Conservation (phyloP, 148 eudicot genomes). For the Polygonum aviculare region DNA sequence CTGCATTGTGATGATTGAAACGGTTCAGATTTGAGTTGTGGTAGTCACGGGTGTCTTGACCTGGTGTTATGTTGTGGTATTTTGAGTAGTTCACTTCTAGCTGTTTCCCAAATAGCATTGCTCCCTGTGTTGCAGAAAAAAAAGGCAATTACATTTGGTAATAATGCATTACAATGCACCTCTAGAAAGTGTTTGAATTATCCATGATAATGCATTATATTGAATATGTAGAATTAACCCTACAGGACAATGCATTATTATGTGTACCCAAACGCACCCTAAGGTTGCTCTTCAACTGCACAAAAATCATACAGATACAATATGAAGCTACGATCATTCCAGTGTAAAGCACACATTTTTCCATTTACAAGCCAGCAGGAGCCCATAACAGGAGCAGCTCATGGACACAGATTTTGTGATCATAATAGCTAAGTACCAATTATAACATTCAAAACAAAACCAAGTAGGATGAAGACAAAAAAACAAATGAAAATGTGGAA, state of each 20-base stretch:
- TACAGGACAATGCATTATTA: too few relatives aligned
- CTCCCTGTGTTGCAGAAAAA: slow-evolving; percentile 40
- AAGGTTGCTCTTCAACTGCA: not conserved
- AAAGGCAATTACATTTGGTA: not conserved
- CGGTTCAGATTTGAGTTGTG: slow-evolving; percentile 86
- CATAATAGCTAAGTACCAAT: not conserved
- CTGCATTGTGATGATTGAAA: slow-evolving; percentile 80
- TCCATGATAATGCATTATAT: too few relatives aligned
- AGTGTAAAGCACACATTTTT: not conserved
- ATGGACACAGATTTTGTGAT: not conserved
- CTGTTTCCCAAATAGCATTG: slow-evolving; percentile 75
- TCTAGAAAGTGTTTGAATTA: not conserved
- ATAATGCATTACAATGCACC: too few relatives aligned
- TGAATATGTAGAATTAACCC: too few relatives aligned
- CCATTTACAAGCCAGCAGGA: not conserved
- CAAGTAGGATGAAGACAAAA: not conserved
- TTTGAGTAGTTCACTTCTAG: slow-evolving; percentile 87
- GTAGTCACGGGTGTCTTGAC: slow-evolving; percentile 84
- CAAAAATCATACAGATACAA: not conserved
- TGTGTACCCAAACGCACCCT: too few relatives aligned
- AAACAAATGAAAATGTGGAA: not conserved
- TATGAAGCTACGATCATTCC: not conserved
- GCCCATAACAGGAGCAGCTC: not conserved
- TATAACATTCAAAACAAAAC: not conserved
- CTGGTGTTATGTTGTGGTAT: slow-evolving; percentile 71